Percentiles rank a stretch among this genome's conserved stretches.
These are phyloP conservation scores for Fraxinus quadrangulata DNA, from an alignment of 257 asterid genomes.

Conservation along the genomic window DNA sequence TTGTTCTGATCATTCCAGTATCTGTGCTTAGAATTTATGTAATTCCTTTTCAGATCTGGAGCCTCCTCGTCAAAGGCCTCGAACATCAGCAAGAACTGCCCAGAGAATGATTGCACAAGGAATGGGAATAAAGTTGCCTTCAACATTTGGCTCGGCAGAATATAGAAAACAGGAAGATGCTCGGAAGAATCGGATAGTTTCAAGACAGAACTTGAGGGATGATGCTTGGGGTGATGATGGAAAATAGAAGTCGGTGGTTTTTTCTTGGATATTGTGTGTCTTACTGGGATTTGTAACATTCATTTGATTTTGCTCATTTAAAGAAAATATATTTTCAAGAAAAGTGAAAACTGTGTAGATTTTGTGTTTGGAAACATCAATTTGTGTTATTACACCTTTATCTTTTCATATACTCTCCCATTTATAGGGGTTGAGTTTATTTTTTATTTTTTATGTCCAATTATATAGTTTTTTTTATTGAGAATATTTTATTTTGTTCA, in stretches of 20 bases:
- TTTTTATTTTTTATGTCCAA: too few species aligned
- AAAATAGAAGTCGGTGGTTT: conserved; percentile 24
- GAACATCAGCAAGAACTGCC: conserved; percentile 88
- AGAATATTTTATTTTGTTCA: too few species aligned
- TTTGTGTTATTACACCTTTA: background rate
- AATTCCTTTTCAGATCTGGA: conserved; percentile 57
- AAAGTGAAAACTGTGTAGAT: background rate
- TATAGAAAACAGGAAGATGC: conserved; percentile 75
- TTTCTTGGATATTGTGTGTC: background rate
- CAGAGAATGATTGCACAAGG: conserved; percentile 83
- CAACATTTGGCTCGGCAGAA: conserved; percentile 57
- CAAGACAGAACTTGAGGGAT: conserved; percentile 73
- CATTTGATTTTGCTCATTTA: background rate
- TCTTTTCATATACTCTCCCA: too few species aligned
- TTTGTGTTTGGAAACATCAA: background rate
- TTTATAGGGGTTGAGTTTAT: too few species aligned
- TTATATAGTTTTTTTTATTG: too few species aligned
- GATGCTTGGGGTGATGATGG: conserved; percentile 91
- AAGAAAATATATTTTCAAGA: background rate
- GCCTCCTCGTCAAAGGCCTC: conserved; percentile 91
- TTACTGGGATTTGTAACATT: conserved; percentile 12
- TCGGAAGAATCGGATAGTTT: conserved; percentile 60
- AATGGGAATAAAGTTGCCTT: conserved; percentile 79
- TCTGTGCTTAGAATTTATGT: background rate
- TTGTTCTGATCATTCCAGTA: background rate